Percentiles rank a stretch among this genome's conserved stretches.
phyloP scores from a whole-genome alignment of 768 basidiomycete genomes.

The Boletus insuetus region DNA sequence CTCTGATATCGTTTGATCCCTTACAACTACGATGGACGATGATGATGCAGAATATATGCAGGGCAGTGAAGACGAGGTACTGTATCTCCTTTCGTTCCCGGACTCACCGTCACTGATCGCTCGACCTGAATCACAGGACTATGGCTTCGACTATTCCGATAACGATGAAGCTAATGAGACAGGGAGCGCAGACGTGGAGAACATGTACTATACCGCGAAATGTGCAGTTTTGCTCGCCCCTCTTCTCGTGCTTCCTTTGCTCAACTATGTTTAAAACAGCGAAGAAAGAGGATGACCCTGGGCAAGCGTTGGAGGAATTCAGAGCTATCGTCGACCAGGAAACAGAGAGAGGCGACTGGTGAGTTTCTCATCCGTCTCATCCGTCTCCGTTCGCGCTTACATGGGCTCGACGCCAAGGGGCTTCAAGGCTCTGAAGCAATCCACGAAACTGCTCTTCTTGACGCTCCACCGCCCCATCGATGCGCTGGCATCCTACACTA shows the following conservation, averaged over 20 bases:
- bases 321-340: conserved; percentile 86
- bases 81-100: conserved; percentile 8
- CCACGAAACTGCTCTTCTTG: conserved; percentile 90
- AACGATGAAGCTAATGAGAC: conserved; percentile 79
- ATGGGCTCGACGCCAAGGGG: conserved; percentile 56
- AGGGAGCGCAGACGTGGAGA: conserved; percentile 88
- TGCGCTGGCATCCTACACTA: conserved; percentile 81
- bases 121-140: conserved; percentile 58
- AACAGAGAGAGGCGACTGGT: conserved; percentile 94
- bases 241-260: neutral
- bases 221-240: conserved; percentile 48
- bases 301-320: conserved; percentile 89
- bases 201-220: conserved; percentile 98
- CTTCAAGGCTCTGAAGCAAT: conserved; percentile 98
- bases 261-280: conserved; percentile 41
- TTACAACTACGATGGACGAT: conserved; percentile 65
- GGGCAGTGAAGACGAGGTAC: conserved; percentile 80
- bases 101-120: neutral
- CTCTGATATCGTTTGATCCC: neutral
- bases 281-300: conserved; percentile 92
- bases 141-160: conserved; percentile 96
- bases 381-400: neutral
- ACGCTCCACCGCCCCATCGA: conserved; percentile 74
- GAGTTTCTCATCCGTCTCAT: conserved; percentile 20
- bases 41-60: conserved; percentile 96